Evolutionary conservation across 768 basidiomycete species (phyloP).

Genomic region (Butyriboletus loyo): DNA sequence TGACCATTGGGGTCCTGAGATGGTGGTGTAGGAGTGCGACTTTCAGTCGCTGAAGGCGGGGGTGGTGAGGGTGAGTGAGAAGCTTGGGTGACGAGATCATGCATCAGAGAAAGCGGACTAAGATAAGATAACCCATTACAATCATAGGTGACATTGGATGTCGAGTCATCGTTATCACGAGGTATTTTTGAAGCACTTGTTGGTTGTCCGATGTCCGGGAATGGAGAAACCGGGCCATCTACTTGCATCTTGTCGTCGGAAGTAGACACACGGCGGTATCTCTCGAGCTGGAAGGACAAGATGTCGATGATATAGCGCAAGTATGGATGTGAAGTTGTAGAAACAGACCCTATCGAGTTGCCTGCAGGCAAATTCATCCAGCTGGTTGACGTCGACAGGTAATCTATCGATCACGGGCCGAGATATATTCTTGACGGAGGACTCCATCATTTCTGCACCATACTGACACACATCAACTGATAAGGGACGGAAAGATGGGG

Average conservation of each 20-base stretch:
- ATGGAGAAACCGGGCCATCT: conserved; percentile 11
- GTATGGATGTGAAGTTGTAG: neutral
- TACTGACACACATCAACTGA: conserved; percentile 47
- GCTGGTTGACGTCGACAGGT: conserved; percentile 66
- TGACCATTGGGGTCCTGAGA: conserved; percentile 14
- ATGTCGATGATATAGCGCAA: neutral
- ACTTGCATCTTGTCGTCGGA: conserved; percentile 30
- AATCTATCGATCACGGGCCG: conserved; percentile 78
- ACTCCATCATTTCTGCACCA: conserved; percentile 85
- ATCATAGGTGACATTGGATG: neutral
- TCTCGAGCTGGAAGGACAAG: conserved; percentile 40
- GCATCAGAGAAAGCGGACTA: neutral
- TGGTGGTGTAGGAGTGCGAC: conserved; percentile 23
- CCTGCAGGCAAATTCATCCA: conserved; percentile 87
- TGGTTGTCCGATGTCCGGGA: neutral
- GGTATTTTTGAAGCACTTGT: neutral
- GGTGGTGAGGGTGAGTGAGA: neutral
- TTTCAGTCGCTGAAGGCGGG: conserved; percentile 5
- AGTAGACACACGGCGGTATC: conserved; percentile 43
- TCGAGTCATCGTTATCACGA: neutral
- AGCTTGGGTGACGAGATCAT: conserved; percentile 1
- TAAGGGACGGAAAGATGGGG: conserved; percentile 1
- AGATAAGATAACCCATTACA: conserved; percentile 13
- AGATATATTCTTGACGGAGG: conserved; percentile 75
- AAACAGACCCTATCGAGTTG: conserved; percentile 75